Base-by-base conservation (phyloP, 2,329 filamentous ascomycete genomes). In the Karstenula rhodostoma region DNA sequence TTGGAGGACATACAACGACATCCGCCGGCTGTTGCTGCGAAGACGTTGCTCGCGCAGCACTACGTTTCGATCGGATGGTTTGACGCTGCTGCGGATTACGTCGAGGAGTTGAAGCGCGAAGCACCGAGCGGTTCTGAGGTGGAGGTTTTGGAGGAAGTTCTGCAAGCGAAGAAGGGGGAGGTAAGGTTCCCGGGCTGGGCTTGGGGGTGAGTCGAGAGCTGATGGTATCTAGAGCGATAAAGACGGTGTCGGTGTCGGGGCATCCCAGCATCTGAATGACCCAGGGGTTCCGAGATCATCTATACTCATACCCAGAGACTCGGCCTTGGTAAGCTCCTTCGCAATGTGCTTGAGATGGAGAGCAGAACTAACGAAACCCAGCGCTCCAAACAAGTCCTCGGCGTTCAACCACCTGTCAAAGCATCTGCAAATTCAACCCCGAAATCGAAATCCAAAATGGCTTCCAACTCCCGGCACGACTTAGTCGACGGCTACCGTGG, bases 51-150 rank as follows among this genome's bases (percentile, higher is more conserved):
- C 3, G 60, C 71, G 3, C 71, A 76, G 54, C 74, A 76, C 32
- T 76, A 75, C 58, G 70, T 76, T 12, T 64, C 70, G 3, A 60
- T 72, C 9, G 72, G 73, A 25, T 76, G 74, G 74, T 62, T 75
- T 9, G 72, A 76, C n/a, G 73, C 73, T 29, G 74, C 37, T 40
- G 17, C 17, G 17, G 37, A n/a, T 7, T 40, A 40, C 37, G 15
- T 19, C 8, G 15, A 17, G 17, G 37, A 40, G 37, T 17, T 40
- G 4, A n/a, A 40, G 17, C 37, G 17, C 9, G 17, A 40, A 7
- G 37, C 37, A 7, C 37, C 37, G 6, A 17, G 17, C 8, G 37
- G n/a, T 40, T 7, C 37, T n/a, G 17, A 40, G 5, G 17, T 40
- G n/a, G 4, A 17, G 6, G 5, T 17, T 9, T 40, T 19, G 17